Evolutionary conservation across 495 filamentous ascomycete genomes (phyloP).

Genomic region (Talaromyces trachyspermus): DNA sequence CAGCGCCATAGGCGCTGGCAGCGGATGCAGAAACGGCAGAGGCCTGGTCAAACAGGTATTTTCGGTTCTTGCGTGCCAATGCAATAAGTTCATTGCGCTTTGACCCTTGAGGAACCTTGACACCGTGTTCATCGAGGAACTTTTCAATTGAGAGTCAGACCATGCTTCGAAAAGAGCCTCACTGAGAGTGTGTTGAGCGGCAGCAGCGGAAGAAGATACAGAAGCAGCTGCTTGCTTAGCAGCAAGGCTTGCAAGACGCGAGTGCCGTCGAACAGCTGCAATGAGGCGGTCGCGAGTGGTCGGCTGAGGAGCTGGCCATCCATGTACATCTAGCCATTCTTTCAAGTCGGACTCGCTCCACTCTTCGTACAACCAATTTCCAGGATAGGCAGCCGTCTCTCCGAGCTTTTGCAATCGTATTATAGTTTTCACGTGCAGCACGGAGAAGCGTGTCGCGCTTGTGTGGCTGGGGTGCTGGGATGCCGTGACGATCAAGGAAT

Average conservation of each 20-base stretch:
- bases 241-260: conserved; percentile 65
- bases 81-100: conserved; percentile 84
- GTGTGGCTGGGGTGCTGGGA: conserved; percentile 73
- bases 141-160: conserved; percentile 76
- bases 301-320: conserved; percentile 82
- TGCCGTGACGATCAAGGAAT: conserved; percentile 81
- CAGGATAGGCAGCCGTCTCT: conserved; percentile 76
- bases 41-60: conserved; percentile 58
- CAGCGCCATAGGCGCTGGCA: conserved; percentile 64
- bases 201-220: conserved; percentile 57
- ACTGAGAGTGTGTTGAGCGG: conserved; percentile 62
- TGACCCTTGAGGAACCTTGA: conserved; percentile 83
- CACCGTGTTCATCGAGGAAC: conserved; percentile 67
- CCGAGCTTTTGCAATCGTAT: conserved; percentile 73
- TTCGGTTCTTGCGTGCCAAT: conserved; percentile 83
- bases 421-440: conserved; percentile 72
- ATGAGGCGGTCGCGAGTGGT: conserved; percentile 81
- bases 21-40: conserved; percentile 45
- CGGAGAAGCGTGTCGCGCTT: conserved; percentile 76
- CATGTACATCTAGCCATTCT: conserved; percentile 84
- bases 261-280: conserved; percentile 83
- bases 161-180: conserved; percentile 84
- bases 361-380: conserved; percentile 88
- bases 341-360: conserved; percentile 77
- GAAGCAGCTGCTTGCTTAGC: conserved; percentile 51